Conservation (phyloP, 331 rosid genomes). For the Quercus tomentella region DNA sequence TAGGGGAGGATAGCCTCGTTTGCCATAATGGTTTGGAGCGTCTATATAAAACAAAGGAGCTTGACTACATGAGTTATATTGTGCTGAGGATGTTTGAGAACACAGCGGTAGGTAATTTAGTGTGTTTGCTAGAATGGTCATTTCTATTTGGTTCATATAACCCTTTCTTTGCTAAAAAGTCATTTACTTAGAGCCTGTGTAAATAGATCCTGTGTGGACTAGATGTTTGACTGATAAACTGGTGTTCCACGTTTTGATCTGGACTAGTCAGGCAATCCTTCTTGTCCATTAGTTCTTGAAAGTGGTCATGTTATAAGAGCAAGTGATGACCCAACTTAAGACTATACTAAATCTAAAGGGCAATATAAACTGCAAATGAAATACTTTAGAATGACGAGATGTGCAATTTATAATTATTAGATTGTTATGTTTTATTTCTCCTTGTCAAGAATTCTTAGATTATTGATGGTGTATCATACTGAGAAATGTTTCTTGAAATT, state of each 20-base stretch:
- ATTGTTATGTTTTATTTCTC: background rate
- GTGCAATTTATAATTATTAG: background rate
- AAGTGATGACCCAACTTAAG: background rate
- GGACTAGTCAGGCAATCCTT: background rate
- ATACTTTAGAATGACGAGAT: background rate
- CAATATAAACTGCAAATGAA: background rate
- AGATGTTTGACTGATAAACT: background rate
- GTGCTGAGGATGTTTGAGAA: constrained; percentile 94
- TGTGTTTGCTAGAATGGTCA: background rate
- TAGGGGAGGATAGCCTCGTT: constrained; percentile 79
- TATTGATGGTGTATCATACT: constrained; percentile 5
- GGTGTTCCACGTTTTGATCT: background rate
- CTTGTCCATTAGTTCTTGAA: background rate
- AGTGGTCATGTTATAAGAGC: background rate
- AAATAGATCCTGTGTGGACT: background rate
- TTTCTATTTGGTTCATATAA: constrained; percentile 3
- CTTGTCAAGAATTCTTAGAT: background rate
- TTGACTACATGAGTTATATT: constrained; percentile 94
- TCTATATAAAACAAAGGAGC: constrained; percentile 75
- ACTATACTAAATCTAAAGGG: background rate
- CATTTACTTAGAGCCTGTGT: background rate
- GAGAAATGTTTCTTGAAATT: constrained; percentile 16
- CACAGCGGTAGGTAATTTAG: constrained; percentile 60
- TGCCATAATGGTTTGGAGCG: constrained; percentile 65
- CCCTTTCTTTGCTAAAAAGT: background rate